A percentile compares a stretch with the other conserved stretches of the same genome.
phyloP scores from a whole-genome alignment of 2,329 filamentous ascomycete genomes.

The Dactylonectria macrodidyma region DNA sequence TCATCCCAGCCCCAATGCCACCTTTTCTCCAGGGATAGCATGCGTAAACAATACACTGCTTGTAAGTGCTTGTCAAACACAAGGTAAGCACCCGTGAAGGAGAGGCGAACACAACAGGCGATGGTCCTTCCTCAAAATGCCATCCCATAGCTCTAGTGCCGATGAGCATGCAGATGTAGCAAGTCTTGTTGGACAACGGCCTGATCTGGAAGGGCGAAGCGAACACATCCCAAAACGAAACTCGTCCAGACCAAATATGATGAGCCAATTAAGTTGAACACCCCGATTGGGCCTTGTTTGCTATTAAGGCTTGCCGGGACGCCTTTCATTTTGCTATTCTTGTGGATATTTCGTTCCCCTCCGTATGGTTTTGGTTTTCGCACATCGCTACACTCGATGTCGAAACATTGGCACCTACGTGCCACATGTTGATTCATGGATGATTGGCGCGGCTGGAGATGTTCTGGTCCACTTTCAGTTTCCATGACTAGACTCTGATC shows the following conservation, averaged over 20 bases:
- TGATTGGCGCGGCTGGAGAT: background rate
- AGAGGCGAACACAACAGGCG: conserved; percentile 39
- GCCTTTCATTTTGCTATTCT: background rate
- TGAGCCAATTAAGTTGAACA: conserved; percentile 28
- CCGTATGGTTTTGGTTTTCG: too few species aligned
- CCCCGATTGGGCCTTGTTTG: conserved; percentile 18
- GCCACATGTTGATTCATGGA: background rate
- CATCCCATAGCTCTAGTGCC: conserved; percentile 30
- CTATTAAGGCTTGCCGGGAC: conserved; percentile 15
- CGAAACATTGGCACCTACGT: background rate
- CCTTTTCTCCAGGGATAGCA: background rate
- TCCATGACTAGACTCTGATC: background rate
- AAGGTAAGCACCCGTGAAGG: conserved; percentile 39
- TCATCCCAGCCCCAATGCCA: conserved; percentile 18
- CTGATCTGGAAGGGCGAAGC: conserved; percentile 59
- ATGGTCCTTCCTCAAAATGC: conserved; percentile 28
- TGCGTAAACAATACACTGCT: background rate
- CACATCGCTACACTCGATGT: background rate
- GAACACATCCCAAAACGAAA: conserved; percentile 52
- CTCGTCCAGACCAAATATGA: conserved; percentile 35
- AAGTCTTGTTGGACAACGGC: conserved; percentile 44
- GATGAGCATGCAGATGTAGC: conserved; percentile 27
- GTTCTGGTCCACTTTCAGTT: background rate
- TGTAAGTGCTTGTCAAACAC: conserved; percentile 29
- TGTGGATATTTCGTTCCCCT: too few species aligned